These are phyloP conservation scores for Colletotrichum liriopes DNA, from an alignment of 2,329 filamentous ascomycete genomes.

Conservation along the genomic window DNA sequence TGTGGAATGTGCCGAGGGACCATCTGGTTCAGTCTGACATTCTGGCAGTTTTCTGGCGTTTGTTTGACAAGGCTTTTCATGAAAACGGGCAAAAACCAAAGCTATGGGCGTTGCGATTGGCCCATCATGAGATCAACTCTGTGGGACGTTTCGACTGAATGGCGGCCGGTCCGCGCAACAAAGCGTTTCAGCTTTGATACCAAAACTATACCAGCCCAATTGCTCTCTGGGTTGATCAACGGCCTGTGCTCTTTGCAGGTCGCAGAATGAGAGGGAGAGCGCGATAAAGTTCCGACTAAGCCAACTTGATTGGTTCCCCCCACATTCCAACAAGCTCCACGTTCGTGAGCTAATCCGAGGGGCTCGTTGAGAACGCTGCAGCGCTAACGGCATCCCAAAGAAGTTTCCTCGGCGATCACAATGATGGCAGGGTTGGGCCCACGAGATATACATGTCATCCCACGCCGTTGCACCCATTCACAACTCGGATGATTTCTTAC, in stretches of 20 bases:
- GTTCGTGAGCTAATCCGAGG: constrained; percentile 24
- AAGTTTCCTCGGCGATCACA: not conserved
- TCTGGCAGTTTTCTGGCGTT: constrained; percentile 15
- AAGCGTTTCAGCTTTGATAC: constrained; percentile 40
- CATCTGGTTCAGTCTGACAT: not conserved
- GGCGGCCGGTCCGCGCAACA: constrained; percentile 17
- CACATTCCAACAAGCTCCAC: not conserved
- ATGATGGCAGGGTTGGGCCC: constrained; percentile 4
- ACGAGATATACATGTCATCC: constrained; percentile 32
- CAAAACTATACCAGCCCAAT: not conserved
- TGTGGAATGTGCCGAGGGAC: constrained; percentile 2
- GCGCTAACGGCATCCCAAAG: not conserved
- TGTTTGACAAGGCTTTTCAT: not conserved
- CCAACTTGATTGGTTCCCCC: constrained; percentile 21
- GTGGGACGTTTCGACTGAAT: constrained; percentile 37
- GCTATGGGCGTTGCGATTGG: constrained; percentile 28
- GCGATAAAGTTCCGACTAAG: not conserved
- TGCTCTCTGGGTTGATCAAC: not conserved
- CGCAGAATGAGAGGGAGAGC: no score
- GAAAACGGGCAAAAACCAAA: not conserved
- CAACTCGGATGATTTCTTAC: constrained; percentile 20
- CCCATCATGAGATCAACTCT: constrained; percentile 19
- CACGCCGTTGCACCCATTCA: constrained; percentile 3
- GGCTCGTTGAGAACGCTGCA: not conserved
- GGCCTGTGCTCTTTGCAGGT: not conserved